These are phyloP conservation scores for Strombidium stylifer DNA, from an alignment of 73 alveolate species.

Conservation along the genomic window DNA sequence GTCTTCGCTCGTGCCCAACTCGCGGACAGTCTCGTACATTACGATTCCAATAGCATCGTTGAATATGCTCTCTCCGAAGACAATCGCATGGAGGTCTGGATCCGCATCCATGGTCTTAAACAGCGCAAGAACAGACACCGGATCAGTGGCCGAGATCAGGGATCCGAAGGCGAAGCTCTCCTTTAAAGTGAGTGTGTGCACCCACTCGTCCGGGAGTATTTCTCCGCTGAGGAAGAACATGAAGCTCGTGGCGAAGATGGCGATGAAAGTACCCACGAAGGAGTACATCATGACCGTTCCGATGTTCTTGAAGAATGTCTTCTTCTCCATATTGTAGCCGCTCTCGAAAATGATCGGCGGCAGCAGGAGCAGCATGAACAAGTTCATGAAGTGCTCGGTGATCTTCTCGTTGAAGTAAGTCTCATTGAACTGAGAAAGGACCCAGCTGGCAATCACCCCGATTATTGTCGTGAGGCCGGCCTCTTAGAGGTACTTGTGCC, in stretches of 20 bases:
- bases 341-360: slow-evolving; percentile 49
- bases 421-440: slow-evolving; percentile 4
- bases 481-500: slow-evolving; percentile 39
- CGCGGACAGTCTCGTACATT: slow-evolving; percentile 48
- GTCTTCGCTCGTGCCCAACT: slow-evolving; percentile 16
- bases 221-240: slow-evolving; percentile 27
- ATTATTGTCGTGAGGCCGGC: slow-evolving; percentile 49
- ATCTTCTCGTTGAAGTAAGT: slow-evolving; percentile 16
- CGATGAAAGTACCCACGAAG: slow-evolving; percentile 79
- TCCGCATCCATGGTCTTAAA: slow-evolving; percentile 72
- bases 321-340: slow-evolving; percentile 86
- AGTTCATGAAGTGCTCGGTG: slow-evolving; percentile 23
- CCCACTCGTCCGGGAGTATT: background rate
- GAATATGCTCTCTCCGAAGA: slow-evolving; percentile 88
- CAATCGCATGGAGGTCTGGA: slow-evolving; percentile 51
- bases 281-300: slow-evolving; percentile 80
- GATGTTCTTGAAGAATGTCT: slow-evolving; percentile 70
- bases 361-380: slow-evolving; percentile 42
- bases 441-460: slow-evolving; percentile 44
- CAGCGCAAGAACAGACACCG: slow-evolving; percentile 84
- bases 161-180: slow-evolving; percentile 80
- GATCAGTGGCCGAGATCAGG: slow-evolving; percentile 87
- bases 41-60: slow-evolving; percentile 87
- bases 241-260: slow-evolving; percentile 50
- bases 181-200: slow-evolving; percentile 45